These are phyloP conservation scores for Fusarium sublunatum DNA, from an alignment of 2,329 filamentous ascomycete genomes.

Conservation along the genomic window DNA sequence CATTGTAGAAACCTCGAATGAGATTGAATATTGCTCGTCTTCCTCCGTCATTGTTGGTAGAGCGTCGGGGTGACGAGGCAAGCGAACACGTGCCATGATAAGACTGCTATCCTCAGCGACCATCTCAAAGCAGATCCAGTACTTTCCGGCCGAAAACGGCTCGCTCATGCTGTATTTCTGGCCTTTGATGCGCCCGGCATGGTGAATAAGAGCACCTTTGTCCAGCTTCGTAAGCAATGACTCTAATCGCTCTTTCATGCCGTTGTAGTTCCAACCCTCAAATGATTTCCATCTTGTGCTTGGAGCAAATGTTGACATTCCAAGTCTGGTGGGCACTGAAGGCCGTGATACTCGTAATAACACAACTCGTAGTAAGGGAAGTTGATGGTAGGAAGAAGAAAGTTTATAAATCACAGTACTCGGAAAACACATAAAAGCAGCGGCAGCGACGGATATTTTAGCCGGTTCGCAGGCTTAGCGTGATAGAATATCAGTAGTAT, in stretches of 20 bases:
- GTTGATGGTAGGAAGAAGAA: no score
- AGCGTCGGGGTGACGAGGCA: constrained; percentile 39
- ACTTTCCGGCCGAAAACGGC: constrained; percentile 48
- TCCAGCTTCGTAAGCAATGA: constrained; percentile 23
- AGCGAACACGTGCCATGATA: constrained; percentile 41
- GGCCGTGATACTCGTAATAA: no score
- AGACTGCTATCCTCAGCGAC: constrained; percentile 37
- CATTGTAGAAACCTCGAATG: constrained; percentile 40
- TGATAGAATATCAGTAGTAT: no score
- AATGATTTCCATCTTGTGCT: constrained; percentile 32
- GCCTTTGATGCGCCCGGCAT: constrained; percentile 36
- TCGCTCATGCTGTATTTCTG: constrained; percentile 46
- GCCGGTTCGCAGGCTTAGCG: no score
- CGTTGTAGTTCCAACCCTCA: constrained; percentile 41
- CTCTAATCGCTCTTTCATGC: constrained; percentile 40
- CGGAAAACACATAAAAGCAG: no score
- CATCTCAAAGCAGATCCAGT: constrained; percentile 45
- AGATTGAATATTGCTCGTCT: constrained; percentile 28
- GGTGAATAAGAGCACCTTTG: constrained; percentile 31
- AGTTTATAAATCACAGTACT: no score
- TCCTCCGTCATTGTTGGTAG: constrained; percentile 7
- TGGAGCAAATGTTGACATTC: constrained; percentile 1
- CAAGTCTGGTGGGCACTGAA: no score
- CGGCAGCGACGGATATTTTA: no score
- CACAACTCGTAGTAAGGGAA: no score